phyloP scores from a whole-genome alignment of 495 filamentous ascomycete species.

The Diplogelasinospora grovesii region DNA sequence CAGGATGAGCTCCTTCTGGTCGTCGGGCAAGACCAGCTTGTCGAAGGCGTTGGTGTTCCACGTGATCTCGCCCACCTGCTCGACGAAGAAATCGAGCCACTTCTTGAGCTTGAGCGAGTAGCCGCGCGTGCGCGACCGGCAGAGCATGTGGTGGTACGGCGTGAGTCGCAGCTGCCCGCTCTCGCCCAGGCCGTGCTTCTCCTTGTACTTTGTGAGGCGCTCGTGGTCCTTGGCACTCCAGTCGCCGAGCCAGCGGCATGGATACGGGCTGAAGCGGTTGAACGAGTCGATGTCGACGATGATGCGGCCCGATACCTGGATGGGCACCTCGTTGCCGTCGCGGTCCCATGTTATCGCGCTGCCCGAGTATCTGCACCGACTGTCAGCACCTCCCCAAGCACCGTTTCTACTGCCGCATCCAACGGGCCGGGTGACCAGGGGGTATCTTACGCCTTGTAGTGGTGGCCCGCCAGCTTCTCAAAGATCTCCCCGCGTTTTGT shows the following conservation, averaged over 20 bases:
- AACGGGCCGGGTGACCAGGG: too few relatives aligned
- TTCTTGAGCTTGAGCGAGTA: constrained; percentile 40
- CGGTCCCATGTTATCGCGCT: constrained; percentile 29
- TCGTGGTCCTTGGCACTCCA: constrained; percentile 25
- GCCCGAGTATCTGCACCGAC: too few relatives aligned
- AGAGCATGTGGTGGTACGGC: constrained; percentile 37
- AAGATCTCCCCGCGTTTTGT: constrained; percentile 44
- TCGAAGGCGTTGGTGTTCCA: constrained; percentile 52
- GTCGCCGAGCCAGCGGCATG: constrained; percentile 20
- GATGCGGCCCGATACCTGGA: constrained; percentile 25
- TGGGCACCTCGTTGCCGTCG: constrained; percentile 27
- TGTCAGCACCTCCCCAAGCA: too few relatives aligned
- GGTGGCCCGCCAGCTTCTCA: constrained; percentile 49
- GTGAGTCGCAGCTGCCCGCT: constrained; percentile 20
- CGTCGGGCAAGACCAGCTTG: constrained; percentile 44
- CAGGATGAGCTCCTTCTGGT: constrained; percentile 48
- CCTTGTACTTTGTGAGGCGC: constrained; percentile 18
- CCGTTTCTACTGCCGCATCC: too few relatives aligned
- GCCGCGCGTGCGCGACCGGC: constrained; percentile 33
- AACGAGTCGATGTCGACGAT: constrained; percentile 30
- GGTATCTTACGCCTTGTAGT: constrained; percentile 55
- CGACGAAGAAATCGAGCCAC: constrained; percentile 35
- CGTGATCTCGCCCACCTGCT: constrained; percentile 33
- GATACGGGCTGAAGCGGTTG: constrained; percentile 29
- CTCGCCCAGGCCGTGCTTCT: constrained; percentile 9